phyloP scores from a whole-genome alignment of 805 yeast species.

The Cyberlindnera euphorbiae region DNA sequence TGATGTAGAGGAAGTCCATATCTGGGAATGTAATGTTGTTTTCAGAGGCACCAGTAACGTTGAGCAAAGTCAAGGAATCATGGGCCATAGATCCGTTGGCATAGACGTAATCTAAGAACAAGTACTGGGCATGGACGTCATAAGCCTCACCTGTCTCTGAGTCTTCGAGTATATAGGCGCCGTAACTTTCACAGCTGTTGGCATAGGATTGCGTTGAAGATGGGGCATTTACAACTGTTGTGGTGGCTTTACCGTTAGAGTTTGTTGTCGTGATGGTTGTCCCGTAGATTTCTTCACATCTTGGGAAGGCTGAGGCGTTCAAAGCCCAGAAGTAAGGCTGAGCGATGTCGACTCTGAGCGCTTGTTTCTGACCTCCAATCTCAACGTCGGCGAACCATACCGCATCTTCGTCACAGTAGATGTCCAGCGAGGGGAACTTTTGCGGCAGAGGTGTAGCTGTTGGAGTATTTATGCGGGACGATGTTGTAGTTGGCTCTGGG shows the following conservation, averaged over 20 bases:
- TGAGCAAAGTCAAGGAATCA: slow-evolving; percentile 10
- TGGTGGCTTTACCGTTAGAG: slow-evolving; percentile 7
- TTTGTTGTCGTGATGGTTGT: slow-evolving; percentile 2
- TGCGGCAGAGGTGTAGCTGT: no score
- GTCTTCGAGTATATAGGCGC: slow-evolving; percentile 10
- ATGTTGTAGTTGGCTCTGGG: no score
- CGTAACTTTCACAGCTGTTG: slow-evolving; percentile 13
- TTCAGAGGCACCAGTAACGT: neutral
- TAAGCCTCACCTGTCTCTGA: slow-evolving; percentile 4
- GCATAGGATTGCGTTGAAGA: neutral
- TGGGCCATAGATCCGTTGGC: slow-evolving; percentile 18
- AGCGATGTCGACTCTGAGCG: slow-evolving; percentile 32
- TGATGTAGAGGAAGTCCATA: slow-evolving; percentile 34
- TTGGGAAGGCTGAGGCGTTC: slow-evolving; percentile 13
- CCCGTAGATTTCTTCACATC: slow-evolving; percentile 5
- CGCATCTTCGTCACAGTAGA: slow-evolving; percentile 2
- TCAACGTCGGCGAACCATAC: slow-evolving; percentile 30
- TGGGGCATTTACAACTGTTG: neutral
- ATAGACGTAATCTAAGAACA: slow-evolving; percentile 15
- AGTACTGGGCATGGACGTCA: neutral
- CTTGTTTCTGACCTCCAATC: slow-evolving; percentile 29
- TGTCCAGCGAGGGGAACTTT: slow-evolving; percentile 13
- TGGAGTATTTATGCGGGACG: no score
- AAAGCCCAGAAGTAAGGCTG: slow-evolving; percentile 36
- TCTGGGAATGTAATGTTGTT: slow-evolving; percentile 18